Evolutionary conservation across 2,329 filamentous ascomycete genomes (phyloP).

Genomic region (Myrmaecium sp.): DNA sequence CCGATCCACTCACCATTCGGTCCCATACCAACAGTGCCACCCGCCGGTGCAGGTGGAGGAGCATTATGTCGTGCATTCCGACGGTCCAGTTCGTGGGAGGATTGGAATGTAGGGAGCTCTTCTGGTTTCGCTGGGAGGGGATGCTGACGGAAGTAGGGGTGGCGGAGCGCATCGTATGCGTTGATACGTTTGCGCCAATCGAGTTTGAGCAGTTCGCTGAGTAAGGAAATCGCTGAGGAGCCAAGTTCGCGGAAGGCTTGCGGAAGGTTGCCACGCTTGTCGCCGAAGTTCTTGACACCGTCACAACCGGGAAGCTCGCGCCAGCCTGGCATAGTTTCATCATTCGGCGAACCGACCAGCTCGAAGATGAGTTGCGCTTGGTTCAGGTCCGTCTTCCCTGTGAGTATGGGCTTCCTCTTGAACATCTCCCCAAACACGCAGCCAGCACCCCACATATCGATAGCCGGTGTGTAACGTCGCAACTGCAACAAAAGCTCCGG

Average conservation of each 20-base stretch:
- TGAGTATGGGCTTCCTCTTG: constrained; percentile 76
- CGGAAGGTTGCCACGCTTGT: constrained; percentile 47
- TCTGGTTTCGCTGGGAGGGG: constrained; percentile 68
- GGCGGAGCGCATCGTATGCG: constrained; percentile 80
- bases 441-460: constrained; percentile 97
- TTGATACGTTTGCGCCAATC: constrained; percentile 85
- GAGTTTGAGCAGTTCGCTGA: constrained; percentile 68
- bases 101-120: constrained; percentile 81
- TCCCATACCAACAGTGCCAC: constrained; percentile 69
- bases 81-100: constrained; percentile 91
- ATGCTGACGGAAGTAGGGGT: constrained; percentile 71
- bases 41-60: constrained; percentile 78
- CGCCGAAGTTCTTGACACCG: constrained; percentile 45
- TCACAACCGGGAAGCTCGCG: constrained; percentile 67
- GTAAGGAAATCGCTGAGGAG: constrained; percentile 56
- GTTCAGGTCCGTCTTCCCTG: constrained; percentile 74
- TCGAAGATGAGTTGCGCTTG: constrained; percentile 92
- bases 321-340: constrained; percentile 89
- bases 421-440: constrained; percentile 99
- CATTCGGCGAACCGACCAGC: constrained; percentile 74
- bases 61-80: constrained; percentile 75
- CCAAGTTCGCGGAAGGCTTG: constrained; percentile 62
- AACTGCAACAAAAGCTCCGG: constrained; percentile 82
- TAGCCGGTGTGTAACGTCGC: constrained; percentile 85
- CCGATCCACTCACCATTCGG: constrained; percentile 41